Evolutionary conservation across 1,139 yeast species (phyloP).

Genomic region (Geotrichum bryndzae): DNA sequence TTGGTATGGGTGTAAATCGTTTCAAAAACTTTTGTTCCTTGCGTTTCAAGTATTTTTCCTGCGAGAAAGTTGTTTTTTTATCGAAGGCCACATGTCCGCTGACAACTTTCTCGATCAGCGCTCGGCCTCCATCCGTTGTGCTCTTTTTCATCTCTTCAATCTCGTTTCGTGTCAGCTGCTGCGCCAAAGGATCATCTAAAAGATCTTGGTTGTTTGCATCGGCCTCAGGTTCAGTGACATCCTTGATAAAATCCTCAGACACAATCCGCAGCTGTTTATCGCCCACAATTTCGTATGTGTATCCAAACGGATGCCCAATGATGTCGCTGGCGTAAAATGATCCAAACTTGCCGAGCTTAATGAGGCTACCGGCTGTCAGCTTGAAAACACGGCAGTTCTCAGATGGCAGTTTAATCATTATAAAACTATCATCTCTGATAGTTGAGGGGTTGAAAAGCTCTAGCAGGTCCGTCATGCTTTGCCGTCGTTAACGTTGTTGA

Average conservation of each 20-base stretch:
- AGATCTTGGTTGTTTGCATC: constrained; percentile 60
- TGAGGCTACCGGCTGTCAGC: constrained; percentile 50
- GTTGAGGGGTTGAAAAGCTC: constrained; percentile 10
- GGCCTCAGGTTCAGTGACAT: constrained; percentile 17
- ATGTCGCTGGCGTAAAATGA: constrained; percentile 67
- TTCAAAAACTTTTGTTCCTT: constrained; percentile 88
- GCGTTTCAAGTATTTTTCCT: constrained; percentile 83
- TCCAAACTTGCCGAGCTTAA: constrained; percentile 91
- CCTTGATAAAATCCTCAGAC: constrained; percentile 27
- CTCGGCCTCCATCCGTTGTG: constrained; percentile 48
- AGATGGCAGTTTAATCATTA: constrained; percentile 72
- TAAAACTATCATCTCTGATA: constrained; percentile 36
- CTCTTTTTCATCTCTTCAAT: constrained; percentile 67
- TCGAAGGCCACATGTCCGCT: constrained; percentile 82
- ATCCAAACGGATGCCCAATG: constrained; percentile 79
- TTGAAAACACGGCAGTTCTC: constrained; percentile 68
- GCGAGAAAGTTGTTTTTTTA: constrained; percentile 82
- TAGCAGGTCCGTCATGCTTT: not conserved
- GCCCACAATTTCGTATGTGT: constrained; percentile 75
- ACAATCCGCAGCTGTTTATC: constrained; percentile 23
- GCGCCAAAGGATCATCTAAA: constrained; percentile 71
- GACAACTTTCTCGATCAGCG: constrained; percentile 73
- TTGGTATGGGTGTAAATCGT: constrained; percentile 72
- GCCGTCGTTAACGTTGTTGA: not conserved
- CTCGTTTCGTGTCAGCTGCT: constrained; percentile 65